Conservation (phyloP, 2,329 filamentous ascomycete genomes). For the Nothomitra cinnamomea region DNA sequence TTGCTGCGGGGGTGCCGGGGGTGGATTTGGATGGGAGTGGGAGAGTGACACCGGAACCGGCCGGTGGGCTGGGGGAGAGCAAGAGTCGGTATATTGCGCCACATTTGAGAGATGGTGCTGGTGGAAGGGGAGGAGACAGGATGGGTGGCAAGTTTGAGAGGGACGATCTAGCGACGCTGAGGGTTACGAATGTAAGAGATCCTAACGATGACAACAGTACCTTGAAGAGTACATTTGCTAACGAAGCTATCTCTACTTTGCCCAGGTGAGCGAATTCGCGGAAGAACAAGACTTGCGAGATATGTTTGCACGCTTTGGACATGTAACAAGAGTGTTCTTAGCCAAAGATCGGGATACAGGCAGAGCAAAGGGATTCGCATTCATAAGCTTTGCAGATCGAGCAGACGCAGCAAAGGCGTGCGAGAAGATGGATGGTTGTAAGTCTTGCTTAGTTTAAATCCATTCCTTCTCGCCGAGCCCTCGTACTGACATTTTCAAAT, state of each 20-base stretch:
- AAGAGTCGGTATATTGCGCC: conserved; percentile 88
- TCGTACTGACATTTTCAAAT: neutral
- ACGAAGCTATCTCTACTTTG: conserved; percentile 13
- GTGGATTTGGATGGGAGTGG: conserved; percentile 30
- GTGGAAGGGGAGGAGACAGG: conserved; percentile 47
- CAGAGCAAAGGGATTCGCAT: conserved; percentile 94
- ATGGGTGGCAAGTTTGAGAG: conserved; percentile 92
- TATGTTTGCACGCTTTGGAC: conserved; percentile 95
- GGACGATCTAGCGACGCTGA: conserved; percentile 88
- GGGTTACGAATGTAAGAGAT: conserved; percentile 83
- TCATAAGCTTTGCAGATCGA: conserved; percentile 91
- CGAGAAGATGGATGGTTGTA: conserved; percentile 93
- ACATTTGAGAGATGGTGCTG: conserved; percentile 59
- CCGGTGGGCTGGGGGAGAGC: conserved; percentile 42
- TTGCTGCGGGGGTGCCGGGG: conserved; percentile 29
- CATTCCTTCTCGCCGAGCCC: neutral
- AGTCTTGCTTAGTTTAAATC: conserved; percentile 18
- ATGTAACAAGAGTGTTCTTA: conserved; percentile 92
- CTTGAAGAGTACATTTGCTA: conserved; percentile 11
- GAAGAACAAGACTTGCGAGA: conserved; percentile 91
- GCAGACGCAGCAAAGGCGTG: conserved; percentile 80
- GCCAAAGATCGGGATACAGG: conserved; percentile 96
- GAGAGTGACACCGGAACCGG: conserved; percentile 23
- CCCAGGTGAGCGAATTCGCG: conserved; percentile 91
- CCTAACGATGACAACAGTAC: neutral